Conservation (phyloP, 257 asterid genomes). For the Fraxinus anomala region DNA sequence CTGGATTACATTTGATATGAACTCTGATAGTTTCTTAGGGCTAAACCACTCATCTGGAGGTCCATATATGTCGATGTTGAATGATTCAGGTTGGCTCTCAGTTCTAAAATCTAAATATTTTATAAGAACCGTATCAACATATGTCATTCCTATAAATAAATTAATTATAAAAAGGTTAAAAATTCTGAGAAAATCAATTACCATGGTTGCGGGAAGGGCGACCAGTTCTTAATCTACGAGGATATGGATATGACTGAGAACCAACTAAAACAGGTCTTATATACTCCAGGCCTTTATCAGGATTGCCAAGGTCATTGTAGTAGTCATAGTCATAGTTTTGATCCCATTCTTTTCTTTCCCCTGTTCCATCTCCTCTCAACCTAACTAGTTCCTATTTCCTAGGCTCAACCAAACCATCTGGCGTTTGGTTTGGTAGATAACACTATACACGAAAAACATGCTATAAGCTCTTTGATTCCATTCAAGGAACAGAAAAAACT, state of each 20-base stretch:
- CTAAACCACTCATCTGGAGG: conserved; percentile 53
- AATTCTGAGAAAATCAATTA: conserved; percentile 6
- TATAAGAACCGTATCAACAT: not conserved
- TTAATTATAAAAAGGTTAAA: not conserved
- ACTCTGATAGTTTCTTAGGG: conserved; percentile 42
- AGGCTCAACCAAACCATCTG: conserved; percentile 35
- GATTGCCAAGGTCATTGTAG: conserved; percentile 46
- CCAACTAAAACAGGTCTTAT: conserved; percentile 48
- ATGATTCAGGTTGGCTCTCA: conserved; percentile 34
- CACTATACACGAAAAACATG: conserved; percentile 32
- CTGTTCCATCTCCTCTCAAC: conserved; percentile 51
- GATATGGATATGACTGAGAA: conserved; percentile 45
- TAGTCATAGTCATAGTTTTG: conserved; percentile 45
- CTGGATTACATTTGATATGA: conserved; percentile 34
- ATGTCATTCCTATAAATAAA: not conserved
- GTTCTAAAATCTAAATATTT: conserved; percentile 26
- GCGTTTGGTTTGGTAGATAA: conserved; percentile 50
- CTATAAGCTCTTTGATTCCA: not conserved
- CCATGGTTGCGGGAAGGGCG: conserved; percentile 38
- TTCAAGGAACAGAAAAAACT: not conserved
- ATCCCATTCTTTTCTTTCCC: conserved; percentile 47
- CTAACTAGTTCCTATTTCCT: conserved; percentile 44
- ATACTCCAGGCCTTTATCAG: conserved; percentile 30
- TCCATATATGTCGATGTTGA: conserved; percentile 32
- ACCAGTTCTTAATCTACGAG: conserved; percentile 49